A percentile compares a stretch with the other conserved stretches of the same genome.
phyloP scores from a whole-genome alignment of 106 monocot species.

The Ottelia alismoides region DNA sequence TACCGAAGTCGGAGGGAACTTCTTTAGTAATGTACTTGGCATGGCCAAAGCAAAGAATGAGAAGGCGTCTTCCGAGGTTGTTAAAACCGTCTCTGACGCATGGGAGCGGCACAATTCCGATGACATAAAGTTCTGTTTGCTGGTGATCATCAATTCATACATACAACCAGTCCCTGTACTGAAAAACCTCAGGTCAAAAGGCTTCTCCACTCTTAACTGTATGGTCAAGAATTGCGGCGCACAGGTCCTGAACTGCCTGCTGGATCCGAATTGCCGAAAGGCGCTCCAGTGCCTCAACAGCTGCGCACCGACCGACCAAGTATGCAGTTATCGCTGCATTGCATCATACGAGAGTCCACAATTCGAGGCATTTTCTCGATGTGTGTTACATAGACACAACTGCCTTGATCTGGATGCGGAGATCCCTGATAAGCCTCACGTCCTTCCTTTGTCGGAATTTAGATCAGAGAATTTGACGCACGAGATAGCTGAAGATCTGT shows the following conservation, averaged over 20 bases:
- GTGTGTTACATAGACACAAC: conserved; percentile 88
- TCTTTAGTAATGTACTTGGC: conserved; percentile 25
- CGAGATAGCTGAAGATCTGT: conserved; percentile 87
- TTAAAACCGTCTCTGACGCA: conserved; percentile 62
- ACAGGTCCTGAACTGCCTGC: conserved; percentile 69
- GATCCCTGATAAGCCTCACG: conserved; percentile 59
- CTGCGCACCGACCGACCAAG: conserved; percentile 85
- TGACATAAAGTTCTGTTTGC: conserved; percentile 82
- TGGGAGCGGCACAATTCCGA: conserved; percentile 85
- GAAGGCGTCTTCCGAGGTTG: conserved; percentile 25
- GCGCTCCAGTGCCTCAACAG: conserved; percentile 81
- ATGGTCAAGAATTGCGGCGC: conserved; percentile 82
- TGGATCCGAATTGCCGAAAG: conserved; percentile 86
- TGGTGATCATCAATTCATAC: conserved; percentile 78
- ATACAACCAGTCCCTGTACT: conserved; percentile 59
- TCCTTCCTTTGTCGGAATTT: conserved; percentile 42
- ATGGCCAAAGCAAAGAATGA: conserved; percentile 2
- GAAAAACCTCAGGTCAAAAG: conserved; percentile 82
- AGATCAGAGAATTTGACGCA: conserved; percentile 52
- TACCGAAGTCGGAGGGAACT: conserved; percentile 12
- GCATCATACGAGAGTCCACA: conserved; percentile 78
- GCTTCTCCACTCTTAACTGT: conserved; percentile 70
- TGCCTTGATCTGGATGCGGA: conserved; percentile 74
- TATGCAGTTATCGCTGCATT: conserved; percentile 86
- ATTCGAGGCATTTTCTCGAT: conserved; percentile 82